Evolutionary conservation across 345 rosid genomes (phyloP).

Genomic region (Raphanus sativus): DNA sequence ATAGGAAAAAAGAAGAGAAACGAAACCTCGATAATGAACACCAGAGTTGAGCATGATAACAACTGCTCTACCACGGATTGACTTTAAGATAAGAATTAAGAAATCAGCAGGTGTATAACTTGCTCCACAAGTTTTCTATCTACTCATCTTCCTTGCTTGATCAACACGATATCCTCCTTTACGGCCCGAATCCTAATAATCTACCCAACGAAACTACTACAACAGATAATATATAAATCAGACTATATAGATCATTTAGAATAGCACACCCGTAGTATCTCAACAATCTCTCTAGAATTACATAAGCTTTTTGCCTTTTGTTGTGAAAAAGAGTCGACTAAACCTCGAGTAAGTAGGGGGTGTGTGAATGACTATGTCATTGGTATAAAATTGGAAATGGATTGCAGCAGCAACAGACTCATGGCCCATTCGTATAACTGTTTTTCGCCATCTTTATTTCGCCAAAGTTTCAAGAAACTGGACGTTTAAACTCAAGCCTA

Average conservation of each 20-base stretch:
- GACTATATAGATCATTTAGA: background rate
- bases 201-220: background rate
- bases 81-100: conserved; percentile 43
- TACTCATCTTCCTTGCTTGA: conserved; percentile 49
- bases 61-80: conserved; percentile 64
- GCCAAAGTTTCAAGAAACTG: background rate
- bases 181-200: background rate
- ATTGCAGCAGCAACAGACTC: background rate
- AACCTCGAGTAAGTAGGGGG: no score
- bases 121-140: conserved; percentile 47
- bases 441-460: background rate
- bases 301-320: background rate
- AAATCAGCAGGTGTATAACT: conserved; percentile 78
- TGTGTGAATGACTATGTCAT: background rate
- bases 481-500: background rate
- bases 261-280: background rate
- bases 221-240: background rate
- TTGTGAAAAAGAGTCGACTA: background rate
- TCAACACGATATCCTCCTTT: background rate
- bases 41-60: conserved; percentile 82
- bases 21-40: conserved; percentile 74
- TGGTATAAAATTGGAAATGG: background rate
- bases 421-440: background rate
- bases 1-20: no score
- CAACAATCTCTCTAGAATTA: background rate